These are phyloP conservation scores for Globisporangium abappressorium DNA, from an alignment of 352 stramenopile species.

Conservation along the genomic window DNA sequence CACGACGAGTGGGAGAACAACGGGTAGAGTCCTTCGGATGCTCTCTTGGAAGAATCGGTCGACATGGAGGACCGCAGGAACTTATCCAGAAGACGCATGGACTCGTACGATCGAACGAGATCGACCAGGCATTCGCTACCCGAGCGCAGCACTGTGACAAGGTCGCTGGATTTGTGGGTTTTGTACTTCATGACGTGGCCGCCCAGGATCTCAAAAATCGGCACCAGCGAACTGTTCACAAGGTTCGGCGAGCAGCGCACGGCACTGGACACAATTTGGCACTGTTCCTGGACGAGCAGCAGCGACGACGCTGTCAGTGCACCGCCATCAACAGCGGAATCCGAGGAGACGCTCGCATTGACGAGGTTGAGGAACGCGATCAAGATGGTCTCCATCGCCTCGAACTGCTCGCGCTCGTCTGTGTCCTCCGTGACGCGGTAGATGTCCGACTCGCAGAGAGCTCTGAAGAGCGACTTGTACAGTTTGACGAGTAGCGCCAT, in stretches of 20 bases:
- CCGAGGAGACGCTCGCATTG: slow-evolving; percentile 4
- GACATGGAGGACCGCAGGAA: slow-evolving; percentile 42
- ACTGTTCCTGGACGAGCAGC: slow-evolving; percentile 26
- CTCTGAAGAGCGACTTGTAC: slow-evolving; percentile 62
- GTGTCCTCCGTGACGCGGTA: slow-evolving; percentile 88
- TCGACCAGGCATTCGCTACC: slow-evolving; percentile 46
- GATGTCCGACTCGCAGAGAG: slow-evolving; percentile 63
- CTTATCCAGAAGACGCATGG: slow-evolving; percentile 76
- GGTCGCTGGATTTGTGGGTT: not conserved
- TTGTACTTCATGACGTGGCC: slow-evolving; percentile 18
- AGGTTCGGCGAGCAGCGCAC: slow-evolving; percentile 78
- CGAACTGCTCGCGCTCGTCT: slow-evolving; percentile 72
- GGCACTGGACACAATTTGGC: slow-evolving; percentile 52
- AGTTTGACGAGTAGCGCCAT: slow-evolving; percentile 43
- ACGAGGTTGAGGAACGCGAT: slow-evolving; percentile 39
- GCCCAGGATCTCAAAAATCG: slow-evolving; percentile 64
- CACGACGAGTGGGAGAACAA: slow-evolving; percentile 44
- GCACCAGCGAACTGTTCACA: slow-evolving; percentile 53
- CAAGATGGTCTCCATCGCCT: slow-evolving; percentile 76
- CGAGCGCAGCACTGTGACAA: not conserved
- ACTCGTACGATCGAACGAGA: slow-evolving; percentile 75
- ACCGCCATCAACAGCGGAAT: not conserved
- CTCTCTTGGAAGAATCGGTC: slow-evolving; percentile 16
- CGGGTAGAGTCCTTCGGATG: slow-evolving; percentile 39
- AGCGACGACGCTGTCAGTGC: not conserved